phyloP scores from a whole-genome alignment of 192 early-diverging fungal genomes.

The Coemansia sp. region DNA sequence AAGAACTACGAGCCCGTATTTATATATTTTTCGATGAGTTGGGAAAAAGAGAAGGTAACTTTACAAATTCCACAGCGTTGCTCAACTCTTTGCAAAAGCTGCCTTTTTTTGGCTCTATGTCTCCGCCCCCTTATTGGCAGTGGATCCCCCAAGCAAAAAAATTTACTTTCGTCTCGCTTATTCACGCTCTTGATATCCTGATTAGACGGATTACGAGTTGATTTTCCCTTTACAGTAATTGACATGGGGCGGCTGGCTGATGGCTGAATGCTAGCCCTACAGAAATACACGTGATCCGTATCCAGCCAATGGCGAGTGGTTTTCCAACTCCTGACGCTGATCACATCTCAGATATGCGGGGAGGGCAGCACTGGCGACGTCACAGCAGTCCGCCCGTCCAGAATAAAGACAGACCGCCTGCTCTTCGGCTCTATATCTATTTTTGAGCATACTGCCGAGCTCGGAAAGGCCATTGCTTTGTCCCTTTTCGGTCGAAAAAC shows the following conservation, averaged over 20 bases:
- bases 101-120: neutral
- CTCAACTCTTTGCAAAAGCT: neutral
- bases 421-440: neutral
- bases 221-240: neutral
- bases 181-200: neutral
- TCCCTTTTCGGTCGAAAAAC: neutral
- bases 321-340: neutral
- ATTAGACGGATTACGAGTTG: neutral
- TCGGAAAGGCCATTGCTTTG: neutral
- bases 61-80: constrained; percentile 1
- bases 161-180: constrained; percentile 11
- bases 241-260: constrained; percentile 12
- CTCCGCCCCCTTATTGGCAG: neutral
- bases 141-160: constrained; percentile 19
- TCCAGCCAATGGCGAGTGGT: neutral
- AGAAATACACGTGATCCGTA: neutral
- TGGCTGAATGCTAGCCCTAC: neutral
- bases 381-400: neutral
- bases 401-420: neutral
- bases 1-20: constrained; percentile 45
- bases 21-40: constrained; percentile 32
- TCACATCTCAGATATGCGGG: neutral
- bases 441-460: neutral
- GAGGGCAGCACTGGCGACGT: neutral
- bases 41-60: constrained; percentile 45